Evolutionary conservation across 257 asterid species (phyloP).

Genomic region (Solanum chiquidenum): DNA sequence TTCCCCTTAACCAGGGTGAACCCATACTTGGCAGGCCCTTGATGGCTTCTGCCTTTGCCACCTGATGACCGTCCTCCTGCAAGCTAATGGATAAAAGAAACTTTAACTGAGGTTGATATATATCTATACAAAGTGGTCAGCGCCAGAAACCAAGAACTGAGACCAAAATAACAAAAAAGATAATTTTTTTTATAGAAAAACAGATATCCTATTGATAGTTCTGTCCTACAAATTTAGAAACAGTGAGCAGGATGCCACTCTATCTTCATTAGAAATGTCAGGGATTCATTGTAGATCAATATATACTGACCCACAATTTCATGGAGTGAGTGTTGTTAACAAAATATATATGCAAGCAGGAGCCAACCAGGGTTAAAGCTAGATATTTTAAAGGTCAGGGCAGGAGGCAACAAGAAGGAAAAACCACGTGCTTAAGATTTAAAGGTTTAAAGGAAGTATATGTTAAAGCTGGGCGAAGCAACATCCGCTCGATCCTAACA

Average conservation of each 20-base stretch:
- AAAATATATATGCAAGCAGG: background rate
- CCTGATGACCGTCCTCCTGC: conserved; percentile 47
- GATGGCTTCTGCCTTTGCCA: conserved; percentile 78
- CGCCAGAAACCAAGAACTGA: background rate
- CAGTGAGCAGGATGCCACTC: background rate
- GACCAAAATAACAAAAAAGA: background rate
- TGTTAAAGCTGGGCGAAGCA: background rate
- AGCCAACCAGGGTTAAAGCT: background rate
- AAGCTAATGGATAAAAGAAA: conserved; percentile 26
- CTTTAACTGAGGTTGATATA: background rate
- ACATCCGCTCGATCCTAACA: background rate
- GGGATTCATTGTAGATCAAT: background rate
- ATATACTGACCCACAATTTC: background rate
- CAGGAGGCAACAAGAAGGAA: background rate
- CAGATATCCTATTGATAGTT: background rate
- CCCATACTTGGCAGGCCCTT: conserved; percentile 57
- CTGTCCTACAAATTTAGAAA: background rate
- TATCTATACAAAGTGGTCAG: background rate
- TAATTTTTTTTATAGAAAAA: background rate
- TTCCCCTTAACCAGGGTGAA: conserved; percentile 75
- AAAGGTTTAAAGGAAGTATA: background rate
- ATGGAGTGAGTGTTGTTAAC: background rate
- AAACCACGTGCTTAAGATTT: background rate
- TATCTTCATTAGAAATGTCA: background rate
- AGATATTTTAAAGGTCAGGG: background rate